Evolutionary conservation across 2,329 filamentous ascomycete species (phyloP).

Genomic region (Fusarium agapanthi): DNA sequence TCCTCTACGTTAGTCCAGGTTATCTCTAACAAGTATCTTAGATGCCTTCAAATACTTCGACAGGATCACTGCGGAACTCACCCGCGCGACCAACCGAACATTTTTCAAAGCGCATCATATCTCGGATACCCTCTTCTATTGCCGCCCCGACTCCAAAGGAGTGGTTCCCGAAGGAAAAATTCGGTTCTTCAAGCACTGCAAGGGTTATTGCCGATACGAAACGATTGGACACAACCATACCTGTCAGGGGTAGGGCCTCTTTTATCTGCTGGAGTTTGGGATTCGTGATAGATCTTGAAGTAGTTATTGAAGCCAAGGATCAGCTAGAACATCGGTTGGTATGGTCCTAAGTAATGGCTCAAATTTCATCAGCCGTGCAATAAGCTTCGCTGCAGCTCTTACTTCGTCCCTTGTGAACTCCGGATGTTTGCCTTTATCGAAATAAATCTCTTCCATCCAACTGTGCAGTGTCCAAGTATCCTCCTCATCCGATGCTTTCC

Average conservation of each 20-base stretch:
- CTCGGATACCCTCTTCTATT: no score
- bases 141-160: no score
- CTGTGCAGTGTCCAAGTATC: slow-evolving; percentile 1
- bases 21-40: no score
- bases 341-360: slow-evolving; percentile 27
- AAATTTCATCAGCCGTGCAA: slow-evolving; percentile 29
- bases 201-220: no score
- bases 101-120: no score
- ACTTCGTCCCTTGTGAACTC: slow-evolving; percentile 22
- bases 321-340: slow-evolving; percentile 9
- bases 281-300: neutral
- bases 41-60: no score
- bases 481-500: neutral
- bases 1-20: no score
- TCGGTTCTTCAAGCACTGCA: no score
- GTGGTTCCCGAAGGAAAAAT: no score
- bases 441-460: slow-evolving; percentile 34
- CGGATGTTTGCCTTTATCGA: neutral
- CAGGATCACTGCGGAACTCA: no score
- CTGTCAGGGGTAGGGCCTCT: neutral
- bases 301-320: slow-evolving; percentile 9
- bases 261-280: neutral
- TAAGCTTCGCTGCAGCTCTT: neutral
- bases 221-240: no score
- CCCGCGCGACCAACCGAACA: no score